These are phyloP conservation scores for Marasmius sp. DNA, from an alignment of 1,284 basidiomycete species.

Conservation along the genomic window DNA sequence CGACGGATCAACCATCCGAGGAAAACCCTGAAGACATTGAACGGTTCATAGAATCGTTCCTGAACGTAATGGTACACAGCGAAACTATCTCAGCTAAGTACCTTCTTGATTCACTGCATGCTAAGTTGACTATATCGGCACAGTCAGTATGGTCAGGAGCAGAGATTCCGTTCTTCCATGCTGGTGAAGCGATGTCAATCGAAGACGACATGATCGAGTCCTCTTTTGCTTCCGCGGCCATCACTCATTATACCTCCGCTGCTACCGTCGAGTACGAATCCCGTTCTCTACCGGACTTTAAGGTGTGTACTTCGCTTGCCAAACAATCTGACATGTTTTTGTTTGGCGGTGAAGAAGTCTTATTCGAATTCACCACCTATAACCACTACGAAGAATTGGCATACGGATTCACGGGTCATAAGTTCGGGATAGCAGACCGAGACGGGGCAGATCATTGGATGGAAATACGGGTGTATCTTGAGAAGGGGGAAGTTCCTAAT, in stretches of 20 bases:
- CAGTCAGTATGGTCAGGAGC: neutral
- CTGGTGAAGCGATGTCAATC: neutral
- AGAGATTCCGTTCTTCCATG: neutral
- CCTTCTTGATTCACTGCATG: conserved; percentile 7
- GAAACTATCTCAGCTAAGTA: conserved; percentile 11
- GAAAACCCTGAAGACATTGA: conserved; percentile 17
- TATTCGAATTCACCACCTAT: neutral
- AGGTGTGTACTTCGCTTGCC: neutral
- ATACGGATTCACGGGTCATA: neutral
- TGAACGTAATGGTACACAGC: no score
- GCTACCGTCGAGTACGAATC: neutral
- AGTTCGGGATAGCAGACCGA: neutral
- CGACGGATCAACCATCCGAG: conserved; percentile 14
- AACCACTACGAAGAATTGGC: neutral
- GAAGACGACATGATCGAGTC: neutral
- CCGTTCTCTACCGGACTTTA: neutral
- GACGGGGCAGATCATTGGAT: conserved; percentile 12
- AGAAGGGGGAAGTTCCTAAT: conserved; percentile 5
- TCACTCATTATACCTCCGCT: neutral
- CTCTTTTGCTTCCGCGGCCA: neutral
- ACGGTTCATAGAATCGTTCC: conserved; percentile 14
- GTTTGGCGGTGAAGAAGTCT: neutral
- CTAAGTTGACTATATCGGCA: neutral
- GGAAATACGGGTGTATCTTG: conserved; percentile 12
- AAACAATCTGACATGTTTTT: neutral